These are phyloP conservation scores for Tricholoma saponaceum DNA, from an alignment of 768 basidiomycete species.

Conservation along the genomic window DNA sequence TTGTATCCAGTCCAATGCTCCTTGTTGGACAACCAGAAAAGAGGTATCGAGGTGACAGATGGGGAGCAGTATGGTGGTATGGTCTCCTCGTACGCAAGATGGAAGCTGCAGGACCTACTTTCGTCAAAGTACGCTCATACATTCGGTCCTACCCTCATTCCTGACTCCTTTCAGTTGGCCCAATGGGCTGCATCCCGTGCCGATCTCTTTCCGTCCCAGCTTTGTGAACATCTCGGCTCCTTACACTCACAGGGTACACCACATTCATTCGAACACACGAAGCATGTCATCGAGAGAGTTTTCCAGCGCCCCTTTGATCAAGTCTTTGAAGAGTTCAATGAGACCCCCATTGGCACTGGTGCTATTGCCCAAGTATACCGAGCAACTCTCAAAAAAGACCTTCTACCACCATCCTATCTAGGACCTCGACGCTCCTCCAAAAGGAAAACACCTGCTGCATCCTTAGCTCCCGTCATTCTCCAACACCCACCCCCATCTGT, in stretches of 20 bases:
- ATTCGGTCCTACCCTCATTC: neutral
- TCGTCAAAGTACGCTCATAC: slow-evolving; percentile 76
- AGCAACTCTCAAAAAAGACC: slow-evolving; percentile 77
- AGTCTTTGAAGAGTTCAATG: slow-evolving; percentile 88
- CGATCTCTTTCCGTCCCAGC: slow-evolving; percentile 83
- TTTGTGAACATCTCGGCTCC: slow-evolving; percentile 81
- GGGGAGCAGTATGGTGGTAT: slow-evolving; percentile 99
- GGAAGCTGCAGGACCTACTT: slow-evolving; percentile 94
- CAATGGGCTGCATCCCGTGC: slow-evolving; percentile 98
- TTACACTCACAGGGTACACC: slow-evolving; percentile 86
- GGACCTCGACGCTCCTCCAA: slow-evolving; percentile 58
- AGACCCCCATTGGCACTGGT: slow-evolving; percentile 89
- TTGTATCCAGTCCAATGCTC: slow-evolving; percentile 81
- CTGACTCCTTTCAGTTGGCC: slow-evolving; percentile 55
- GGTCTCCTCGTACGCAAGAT: slow-evolving; percentile 81
- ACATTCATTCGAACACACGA: slow-evolving; percentile 79
- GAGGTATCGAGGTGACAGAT: slow-evolving; percentile 66
- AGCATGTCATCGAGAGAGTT: slow-evolving; percentile 72
- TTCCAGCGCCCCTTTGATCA: slow-evolving; percentile 82
- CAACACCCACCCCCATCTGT: slow-evolving; percentile 66
- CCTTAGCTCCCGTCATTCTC: slow-evolving; percentile 49
- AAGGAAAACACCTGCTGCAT: slow-evolving; percentile 40
- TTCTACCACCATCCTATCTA: slow-evolving; percentile 83
- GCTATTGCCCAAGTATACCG: slow-evolving; percentile 98
- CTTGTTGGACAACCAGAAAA: slow-evolving; percentile 57